These are phyloP conservation scores for Diaporthe batatas DNA, from an alignment of 2,329 filamentous ascomycete species.

Conservation along the genomic window DNA sequence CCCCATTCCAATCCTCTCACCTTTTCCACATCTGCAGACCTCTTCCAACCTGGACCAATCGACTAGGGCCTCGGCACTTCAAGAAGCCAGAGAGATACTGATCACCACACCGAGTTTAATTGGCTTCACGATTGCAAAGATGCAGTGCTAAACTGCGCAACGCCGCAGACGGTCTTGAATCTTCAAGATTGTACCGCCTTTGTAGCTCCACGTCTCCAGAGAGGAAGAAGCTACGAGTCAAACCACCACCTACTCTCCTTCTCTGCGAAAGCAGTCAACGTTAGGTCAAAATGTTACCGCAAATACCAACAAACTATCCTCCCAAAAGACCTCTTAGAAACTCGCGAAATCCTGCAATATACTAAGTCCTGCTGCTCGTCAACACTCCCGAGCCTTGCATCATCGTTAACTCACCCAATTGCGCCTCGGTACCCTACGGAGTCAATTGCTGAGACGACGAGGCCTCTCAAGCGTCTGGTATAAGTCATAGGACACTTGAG, in stretches of 20 bases:
- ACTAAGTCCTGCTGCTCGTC: conserved; percentile 25
- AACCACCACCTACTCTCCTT: background rate
- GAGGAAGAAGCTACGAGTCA: conserved; percentile 15
- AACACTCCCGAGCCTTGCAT: background rate
- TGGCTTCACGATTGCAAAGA: background rate
- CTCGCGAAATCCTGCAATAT: conserved; percentile 42
- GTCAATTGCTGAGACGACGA: background rate
- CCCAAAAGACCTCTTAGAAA: conserved; percentile 30
- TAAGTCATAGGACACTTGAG: background rate
- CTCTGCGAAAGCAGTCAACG: conserved; percentile 36
- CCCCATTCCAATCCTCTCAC: background rate
- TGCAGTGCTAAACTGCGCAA: conserved; percentile 31
- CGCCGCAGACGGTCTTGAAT: conserved; percentile 38
- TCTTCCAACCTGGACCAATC: conserved; percentile 1
- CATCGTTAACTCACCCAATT: background rate
- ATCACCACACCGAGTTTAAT: background rate
- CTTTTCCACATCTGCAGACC: conserved; percentile 6
- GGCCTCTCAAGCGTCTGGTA: background rate
- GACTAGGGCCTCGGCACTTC: background rate
- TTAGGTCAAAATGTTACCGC: conserved; percentile 56
- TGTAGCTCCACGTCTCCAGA: conserved; percentile 21
- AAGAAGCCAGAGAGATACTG: background rate
- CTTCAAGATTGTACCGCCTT: conserved; percentile 35
- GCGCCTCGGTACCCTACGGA: background rate
- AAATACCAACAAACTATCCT: conserved; percentile 47